phyloP scores from a whole-genome alignment of 495 filamentous ascomycete genomes.

The Daldinia grandis region DNA sequence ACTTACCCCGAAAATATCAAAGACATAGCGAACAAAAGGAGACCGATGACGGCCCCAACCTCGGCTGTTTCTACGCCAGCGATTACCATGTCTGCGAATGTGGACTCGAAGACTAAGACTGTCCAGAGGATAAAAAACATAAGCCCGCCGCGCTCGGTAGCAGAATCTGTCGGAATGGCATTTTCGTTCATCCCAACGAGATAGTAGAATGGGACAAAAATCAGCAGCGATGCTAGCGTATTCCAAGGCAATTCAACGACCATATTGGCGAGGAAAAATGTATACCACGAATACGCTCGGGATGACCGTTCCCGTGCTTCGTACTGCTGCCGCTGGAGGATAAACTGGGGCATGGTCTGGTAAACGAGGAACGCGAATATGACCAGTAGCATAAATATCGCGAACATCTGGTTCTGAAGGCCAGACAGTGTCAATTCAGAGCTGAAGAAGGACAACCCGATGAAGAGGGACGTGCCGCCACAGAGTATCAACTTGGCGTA shows the following conservation, averaged over 20 bases:
- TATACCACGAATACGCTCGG: slow-evolving; percentile 81
- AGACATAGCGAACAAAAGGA: slow-evolving; percentile 13
- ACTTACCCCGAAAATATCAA: slow-evolving; percentile 24
- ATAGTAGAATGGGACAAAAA: slow-evolving; percentile 80
- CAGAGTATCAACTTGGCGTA: slow-evolving; percentile 74
- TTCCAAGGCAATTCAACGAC: slow-evolving; percentile 79
- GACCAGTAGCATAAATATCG: slow-evolving; percentile 80
- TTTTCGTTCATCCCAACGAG: slow-evolving; percentile 79
- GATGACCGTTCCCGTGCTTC: slow-evolving; percentile 85
- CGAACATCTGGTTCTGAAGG: slow-evolving; percentile 86
- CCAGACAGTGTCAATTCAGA: slow-evolving; percentile 73
- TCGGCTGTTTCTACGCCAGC: slow-evolving; percentile 71
- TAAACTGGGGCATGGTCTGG: slow-evolving; percentile 86
- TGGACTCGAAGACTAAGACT: slow-evolving; percentile 73
- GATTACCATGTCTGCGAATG: slow-evolving; percentile 72
- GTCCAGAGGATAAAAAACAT: slow-evolving; percentile 70
- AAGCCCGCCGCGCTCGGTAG: slow-evolving; percentile 67
- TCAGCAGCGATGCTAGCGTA: slow-evolving; percentile 69
- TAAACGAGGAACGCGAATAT: slow-evolving; percentile 77
- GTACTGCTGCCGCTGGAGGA: slow-evolving; percentile 77
- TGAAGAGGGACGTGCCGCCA: slow-evolving; percentile 69
- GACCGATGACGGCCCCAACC: slow-evolving; percentile 66
- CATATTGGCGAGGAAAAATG: slow-evolving; percentile 82
- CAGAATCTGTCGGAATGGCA: slow-evolving; percentile 62
- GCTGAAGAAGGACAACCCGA: slow-evolving; percentile 85